phyloP scores from a whole-genome alignment of 2,329 filamentous ascomycete species.

The Epichloe aotearoae region DNA sequence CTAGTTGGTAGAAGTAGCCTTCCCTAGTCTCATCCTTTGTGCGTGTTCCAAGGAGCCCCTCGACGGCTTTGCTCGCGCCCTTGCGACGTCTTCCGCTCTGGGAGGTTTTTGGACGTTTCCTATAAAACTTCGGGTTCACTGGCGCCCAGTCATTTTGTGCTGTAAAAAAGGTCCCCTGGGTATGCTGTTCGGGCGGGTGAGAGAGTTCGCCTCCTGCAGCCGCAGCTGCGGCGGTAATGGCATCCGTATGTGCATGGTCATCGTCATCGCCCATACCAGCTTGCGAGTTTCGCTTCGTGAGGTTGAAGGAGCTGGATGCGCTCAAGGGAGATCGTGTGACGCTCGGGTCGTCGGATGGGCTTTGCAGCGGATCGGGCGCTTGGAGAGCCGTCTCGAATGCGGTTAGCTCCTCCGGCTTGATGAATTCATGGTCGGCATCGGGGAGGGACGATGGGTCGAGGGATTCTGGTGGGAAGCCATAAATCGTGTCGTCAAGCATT shows the following conservation, averaged over 20 bases:
- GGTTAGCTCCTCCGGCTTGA: conserved; percentile 56
- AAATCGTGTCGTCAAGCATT: conserved; percentile 19
- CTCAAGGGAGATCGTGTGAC: conserved; percentile 29
- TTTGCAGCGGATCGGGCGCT: conserved; percentile 64
- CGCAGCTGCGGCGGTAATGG: conserved; percentile 25
- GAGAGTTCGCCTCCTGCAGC: conserved; percentile 24
- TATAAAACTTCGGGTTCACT: conserved; percentile 55
- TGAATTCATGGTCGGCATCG: conserved; percentile 69
- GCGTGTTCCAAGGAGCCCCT: conserved; percentile 37
- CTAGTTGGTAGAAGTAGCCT: conserved; percentile 74
- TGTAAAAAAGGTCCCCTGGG: conserved; percentile 53
- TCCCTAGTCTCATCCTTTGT: conserved; percentile 88
- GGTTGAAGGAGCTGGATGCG: conserved; percentile 23
- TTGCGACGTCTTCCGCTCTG: conserved; percentile 16
- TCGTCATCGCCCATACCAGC: conserved; percentile 17
- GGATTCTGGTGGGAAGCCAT: conserved; percentile 47
- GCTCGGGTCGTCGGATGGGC: conserved; percentile 37
- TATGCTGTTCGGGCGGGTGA: conserved; percentile 11
- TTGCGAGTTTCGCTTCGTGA: conserved; percentile 29
- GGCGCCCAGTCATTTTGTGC: conserved; percentile 95
- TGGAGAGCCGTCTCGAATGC: conserved; percentile 71
- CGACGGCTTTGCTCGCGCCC: conserved; percentile 24
- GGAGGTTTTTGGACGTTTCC: conserved; percentile 24
- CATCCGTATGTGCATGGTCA: conserved; percentile 20
- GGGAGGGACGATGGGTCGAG: conserved; percentile 61